These are phyloP conservation scores for Xylona heveae DNA, from an alignment of 495 filamentous ascomycete species.

Conservation along the genomic window DNA sequence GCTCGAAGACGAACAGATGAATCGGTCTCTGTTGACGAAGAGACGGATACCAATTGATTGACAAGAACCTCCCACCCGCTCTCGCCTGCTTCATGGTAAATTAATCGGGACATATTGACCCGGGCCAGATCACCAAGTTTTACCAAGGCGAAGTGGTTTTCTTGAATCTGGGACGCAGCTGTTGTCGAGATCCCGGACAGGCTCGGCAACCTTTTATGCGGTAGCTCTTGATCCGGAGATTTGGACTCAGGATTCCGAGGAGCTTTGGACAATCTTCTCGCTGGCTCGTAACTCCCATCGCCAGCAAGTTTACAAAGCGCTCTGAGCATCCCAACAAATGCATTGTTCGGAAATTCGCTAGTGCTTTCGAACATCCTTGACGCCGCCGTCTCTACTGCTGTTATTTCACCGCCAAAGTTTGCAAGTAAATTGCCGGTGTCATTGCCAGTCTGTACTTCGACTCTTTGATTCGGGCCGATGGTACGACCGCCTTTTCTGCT, in stretches of 20 bases:
- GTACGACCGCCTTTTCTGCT: constrained; percentile 10
- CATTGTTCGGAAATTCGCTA: constrained; percentile 57
- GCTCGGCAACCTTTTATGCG: constrained; percentile 8
- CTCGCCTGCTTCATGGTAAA: constrained; percentile 33
- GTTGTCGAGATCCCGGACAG: constrained; percentile 25
- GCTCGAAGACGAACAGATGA: constrained; percentile 46
- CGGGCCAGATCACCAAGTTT: constrained; percentile 59
- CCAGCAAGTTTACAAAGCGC: constrained; percentile 36
- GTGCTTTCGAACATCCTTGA: constrained; percentile 78
- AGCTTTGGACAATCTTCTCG: too few relatives aligned
- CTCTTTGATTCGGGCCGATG: constrained; percentile 6
- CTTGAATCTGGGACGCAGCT: constrained; percentile 24
- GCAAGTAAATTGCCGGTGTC: constrained; percentile 28
- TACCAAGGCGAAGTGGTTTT: constrained; percentile 58
- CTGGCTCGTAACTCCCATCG: constrained; percentile 11
- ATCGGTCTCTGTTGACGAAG: constrained; percentile 30
- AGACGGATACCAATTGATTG: constrained; percentile 39
- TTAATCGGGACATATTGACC: constrained; percentile 60
- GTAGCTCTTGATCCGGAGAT: neutral
- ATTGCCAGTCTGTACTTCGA: constrained; percentile 10
- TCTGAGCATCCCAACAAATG: constrained; percentile 57
- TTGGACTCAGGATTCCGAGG: constrained; percentile 1
- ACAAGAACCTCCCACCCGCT: constrained; percentile 62
- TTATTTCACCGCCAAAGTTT: constrained; percentile 56
- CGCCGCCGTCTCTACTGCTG: constrained; percentile 77